These are phyloP conservation scores for Penicillium hordei DNA, from an alignment of 2,329 filamentous ascomycete genomes.

Conservation along the genomic window DNA sequence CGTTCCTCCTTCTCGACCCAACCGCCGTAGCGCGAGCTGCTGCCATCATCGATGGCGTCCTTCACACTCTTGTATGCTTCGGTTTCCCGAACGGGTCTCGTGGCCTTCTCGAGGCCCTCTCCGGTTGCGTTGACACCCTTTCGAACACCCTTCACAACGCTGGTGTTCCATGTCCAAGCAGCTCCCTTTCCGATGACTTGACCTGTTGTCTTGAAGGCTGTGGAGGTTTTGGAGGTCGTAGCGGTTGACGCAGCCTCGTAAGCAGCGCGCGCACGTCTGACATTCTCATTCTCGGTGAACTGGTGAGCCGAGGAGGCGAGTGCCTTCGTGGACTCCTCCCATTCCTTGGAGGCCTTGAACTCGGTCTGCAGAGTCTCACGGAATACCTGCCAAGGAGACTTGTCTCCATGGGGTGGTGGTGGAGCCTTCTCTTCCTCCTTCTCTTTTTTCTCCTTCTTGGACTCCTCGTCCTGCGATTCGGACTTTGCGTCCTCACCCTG, in stretches of 20 bases:
- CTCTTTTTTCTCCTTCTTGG: conserved; percentile 47
- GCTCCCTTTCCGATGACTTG: conserved; percentile 86
- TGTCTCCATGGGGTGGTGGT: conserved; percentile 95
- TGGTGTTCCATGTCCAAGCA: conserved; percentile 95
- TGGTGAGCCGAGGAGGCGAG: conserved; percentile 84
- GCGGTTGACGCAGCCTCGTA: conserved; percentile 85
- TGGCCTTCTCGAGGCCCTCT: conserved; percentile 88
- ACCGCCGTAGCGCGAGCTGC: conserved; percentile 91
- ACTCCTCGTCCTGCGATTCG: conserved; percentile 46
- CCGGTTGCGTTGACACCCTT: conserved; percentile 84
- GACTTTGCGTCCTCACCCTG: conserved; percentile 37
- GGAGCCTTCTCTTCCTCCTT: conserved; percentile 68
- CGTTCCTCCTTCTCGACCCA: conserved; percentile 97
- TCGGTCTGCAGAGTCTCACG: conserved; percentile 92
- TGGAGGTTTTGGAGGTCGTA: conserved; percentile 73
- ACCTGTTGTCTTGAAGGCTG: conserved; percentile 81
- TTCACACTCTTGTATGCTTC: conserved; percentile 94
- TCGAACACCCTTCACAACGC: conserved; percentile 85
- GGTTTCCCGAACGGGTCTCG: conserved; percentile 87
- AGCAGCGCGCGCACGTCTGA: conserved; percentile 79
- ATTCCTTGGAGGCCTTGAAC: conserved; percentile 96
- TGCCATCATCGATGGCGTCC: conserved; percentile 94
- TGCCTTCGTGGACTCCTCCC: conserved; percentile 98
- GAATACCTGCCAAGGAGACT: conserved; percentile 98
- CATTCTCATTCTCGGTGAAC: conserved; percentile 88